These are phyloP conservation scores for Xylaria palmicola DNA, from an alignment of 495 filamentous ascomycete genomes.

Conservation along the genomic window DNA sequence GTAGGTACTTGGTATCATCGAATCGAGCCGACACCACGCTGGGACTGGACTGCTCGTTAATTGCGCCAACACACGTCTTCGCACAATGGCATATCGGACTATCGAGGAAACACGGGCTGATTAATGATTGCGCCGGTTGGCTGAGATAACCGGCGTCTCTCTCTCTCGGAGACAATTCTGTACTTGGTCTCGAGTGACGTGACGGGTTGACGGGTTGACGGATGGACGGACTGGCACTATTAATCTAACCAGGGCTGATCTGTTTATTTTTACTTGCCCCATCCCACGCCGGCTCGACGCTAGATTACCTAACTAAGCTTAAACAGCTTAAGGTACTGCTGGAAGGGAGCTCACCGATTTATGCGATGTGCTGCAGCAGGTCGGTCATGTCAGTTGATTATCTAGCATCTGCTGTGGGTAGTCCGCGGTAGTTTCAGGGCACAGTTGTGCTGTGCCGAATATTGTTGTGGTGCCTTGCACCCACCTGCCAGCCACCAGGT, in stretches of 20 bases:
- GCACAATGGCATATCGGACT: background rate
- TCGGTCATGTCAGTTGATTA: background rate
- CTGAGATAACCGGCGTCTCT: background rate
- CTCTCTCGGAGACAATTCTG: background rate
- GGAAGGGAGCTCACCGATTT: background rate
- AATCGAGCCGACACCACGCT: background rate
- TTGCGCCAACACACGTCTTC: conserved; percentile 1
- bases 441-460: background rate
- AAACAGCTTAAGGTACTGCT: too few species aligned
- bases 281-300: background rate
- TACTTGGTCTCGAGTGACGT: too few species aligned
- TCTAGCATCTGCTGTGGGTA: background rate
- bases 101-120: background rate
- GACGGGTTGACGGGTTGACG: too few species aligned
- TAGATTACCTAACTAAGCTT: background rate
- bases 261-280: background rate
- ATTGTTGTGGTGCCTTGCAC: too few species aligned
- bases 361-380: background rate
- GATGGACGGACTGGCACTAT: background rate
- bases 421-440: background rate
- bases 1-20: too few species aligned
- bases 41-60: background rate
- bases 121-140: background rate
- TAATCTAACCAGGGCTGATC: conserved; percentile 10
- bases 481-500: too few species aligned